phyloP scores from a whole-genome alignment of 371 early-diverging fungal genomes.

The Amoeboaphelidium protococcarum region DNA sequence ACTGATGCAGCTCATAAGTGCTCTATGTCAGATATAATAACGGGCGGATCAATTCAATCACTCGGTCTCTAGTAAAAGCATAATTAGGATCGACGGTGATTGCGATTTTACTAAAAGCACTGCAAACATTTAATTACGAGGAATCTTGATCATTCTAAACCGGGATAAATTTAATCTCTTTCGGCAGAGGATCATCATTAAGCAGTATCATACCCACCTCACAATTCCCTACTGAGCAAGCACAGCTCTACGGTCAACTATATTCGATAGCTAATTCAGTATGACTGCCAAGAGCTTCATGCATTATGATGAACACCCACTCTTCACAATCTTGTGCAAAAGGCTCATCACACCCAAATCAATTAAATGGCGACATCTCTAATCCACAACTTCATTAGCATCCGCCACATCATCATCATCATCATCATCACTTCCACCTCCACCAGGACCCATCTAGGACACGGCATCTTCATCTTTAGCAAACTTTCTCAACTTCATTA shows the following conservation, averaged over 20 bases:
- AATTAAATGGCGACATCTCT: slow-evolving; percentile 21
- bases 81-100: slow-evolving; percentile 64
- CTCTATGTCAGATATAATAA: slow-evolving; percentile 20
- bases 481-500: slow-evolving; percentile 38
- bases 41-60: slow-evolving; percentile 15
- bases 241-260: no score
- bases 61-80: slow-evolving; percentile 37
- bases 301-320: no score
- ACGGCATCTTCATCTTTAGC: slow-evolving; percentile 18
- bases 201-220: no score
- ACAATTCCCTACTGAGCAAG: no score
- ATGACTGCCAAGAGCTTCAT: no score
- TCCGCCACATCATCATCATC: slow-evolving; percentile 17
- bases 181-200: no score
- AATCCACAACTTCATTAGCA: slow-evolving; percentile 26
- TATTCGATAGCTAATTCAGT: no score
- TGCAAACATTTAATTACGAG: slow-evolving; percentile 34
- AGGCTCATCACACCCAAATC: slow-evolving; percentile 27
- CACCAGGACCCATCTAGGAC: no score
- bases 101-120: slow-evolving; percentile 66
- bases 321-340: slow-evolving; percentile 22
- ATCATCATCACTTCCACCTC: slow-evolving; percentile 7
- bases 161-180: no score
- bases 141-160: no score
- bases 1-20: slow-evolving; percentile 36